Evolutionary conservation across 345 rosid species (phyloP), one percentile per base, ranked within the genome.

Genomic region (Rubroshorea leprosula): DNA sequence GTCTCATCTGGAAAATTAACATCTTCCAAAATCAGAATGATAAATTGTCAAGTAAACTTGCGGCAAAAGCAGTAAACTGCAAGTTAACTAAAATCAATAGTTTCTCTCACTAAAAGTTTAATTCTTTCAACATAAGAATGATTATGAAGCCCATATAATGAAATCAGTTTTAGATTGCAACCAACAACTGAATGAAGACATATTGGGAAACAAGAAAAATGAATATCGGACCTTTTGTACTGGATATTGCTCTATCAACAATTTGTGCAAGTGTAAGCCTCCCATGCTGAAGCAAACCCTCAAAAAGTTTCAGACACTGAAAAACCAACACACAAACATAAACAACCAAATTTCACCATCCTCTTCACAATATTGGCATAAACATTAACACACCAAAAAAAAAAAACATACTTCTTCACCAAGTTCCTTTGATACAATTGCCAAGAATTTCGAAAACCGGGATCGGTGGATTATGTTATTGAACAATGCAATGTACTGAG

Each of bases 251-350:
- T 71, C 85, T 72, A 55, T 88, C 92, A 63, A 73, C 60, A 62
- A 89, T 81, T 67, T 89, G 91, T 43, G 79, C 78, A 70, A 84
- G 54, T 38, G 95, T 74, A 58, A 89, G 95, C 78, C 96, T 81
- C 57, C 95, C 96, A 60, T 92, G 88, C 53, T 76, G 69, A 64
- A 92, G 83, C 76, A 92, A 78, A 57, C 80, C 96, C 67, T 84
- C 76, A 56, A 84, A 49, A 60, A 92, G 76, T 31, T 72, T 78
- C n/a, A 56, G 67, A 64, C 93, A 84, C 90, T 89, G 76, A 57
- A 63, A 73, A 62, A 18, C 16, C 57, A 52, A 70, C 31, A 5
- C 53, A 46, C 20, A 16, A 51, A 31, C 43, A 22, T 38, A 51
- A 27, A 55, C 5, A 20, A 60, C 23, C 24, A 39, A 21, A 49